Base-by-base conservation (phyloP, 805 yeast species). In the Zygosaccharomyces bisporus region DNA sequence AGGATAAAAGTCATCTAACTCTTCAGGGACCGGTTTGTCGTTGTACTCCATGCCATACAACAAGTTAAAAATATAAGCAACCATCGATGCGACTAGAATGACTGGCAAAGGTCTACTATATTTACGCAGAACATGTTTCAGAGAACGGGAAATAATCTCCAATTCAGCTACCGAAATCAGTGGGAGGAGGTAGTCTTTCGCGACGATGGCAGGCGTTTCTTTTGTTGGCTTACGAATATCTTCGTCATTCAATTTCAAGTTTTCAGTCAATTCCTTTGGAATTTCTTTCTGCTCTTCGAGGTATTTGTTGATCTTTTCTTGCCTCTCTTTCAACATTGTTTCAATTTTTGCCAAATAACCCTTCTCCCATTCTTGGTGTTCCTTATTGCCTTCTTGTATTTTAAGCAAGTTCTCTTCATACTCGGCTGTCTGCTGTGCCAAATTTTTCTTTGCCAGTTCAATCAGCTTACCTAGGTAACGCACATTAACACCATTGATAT, bases 401-500 rank as follows among this genome's bases (percentile, higher is more conserved):
- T 51, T 56, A 14, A 57, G 52, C 46, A 61, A 43, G 29, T 52
- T 58, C 5, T 49, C 45, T n/a, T 49, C 55, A 17, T 58, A 60
- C 6, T 53, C 45, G 2, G 29, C 31, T 9, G 45, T 43, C 52
- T 65, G 65, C 9, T 50, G 46, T 8, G 51, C 45, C 21, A 60
- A 46, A 18, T 52, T 44, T 35, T 39, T 55, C 43, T 70, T 60
- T 8, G 66, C 68, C 27, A 66, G 53, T 31, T 62, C 59, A 43
- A 65, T 57, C 36, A 58, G 45, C 45, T 67, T 58, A 47, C 96
- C 96, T 57, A 91, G 73, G 60, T 91, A 91, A 70, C 98, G 83
- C 67, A 90, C 61, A 64, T 88, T 90, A 63, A 91, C 81, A 72
- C 99, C 99, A 44, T 73, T 71, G 50, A 76, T 77, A 65, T 93